Evolutionary conservation across 129 eudicot species (phyloP).

Genomic region (Pittosporum tobira): DNA sequence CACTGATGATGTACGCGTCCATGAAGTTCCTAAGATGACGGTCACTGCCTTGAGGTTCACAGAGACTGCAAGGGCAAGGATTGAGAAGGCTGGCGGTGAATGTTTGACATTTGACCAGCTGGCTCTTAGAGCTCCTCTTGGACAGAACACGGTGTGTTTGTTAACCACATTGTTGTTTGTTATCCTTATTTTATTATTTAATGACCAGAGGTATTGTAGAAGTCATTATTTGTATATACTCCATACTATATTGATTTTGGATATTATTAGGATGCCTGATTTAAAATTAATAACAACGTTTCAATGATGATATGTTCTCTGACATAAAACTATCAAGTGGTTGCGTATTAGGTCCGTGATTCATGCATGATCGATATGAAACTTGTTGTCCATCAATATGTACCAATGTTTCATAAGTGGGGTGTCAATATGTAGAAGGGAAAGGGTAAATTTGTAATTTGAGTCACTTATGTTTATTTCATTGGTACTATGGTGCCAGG

Average conservation of each 20-base stretch:
- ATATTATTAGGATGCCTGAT: no score
- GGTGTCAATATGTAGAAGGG: no score
- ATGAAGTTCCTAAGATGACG: conserved; percentile 55
- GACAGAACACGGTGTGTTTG: conserved; percentile 73
- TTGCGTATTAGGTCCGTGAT: no score
- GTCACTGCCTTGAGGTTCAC: conserved; percentile 80
- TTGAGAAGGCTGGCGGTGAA: conserved; percentile 88
- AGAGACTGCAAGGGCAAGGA: conserved; percentile 78
- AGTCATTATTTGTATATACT: no score
- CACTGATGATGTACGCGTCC: conserved; percentile 58
- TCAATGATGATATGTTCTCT: no score
- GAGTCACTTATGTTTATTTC: background rate
- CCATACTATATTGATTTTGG: no score
- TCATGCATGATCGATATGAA: no score
- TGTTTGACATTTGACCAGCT: conserved; percentile 86
- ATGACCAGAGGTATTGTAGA: background rate
- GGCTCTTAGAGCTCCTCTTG: conserved; percentile 88
- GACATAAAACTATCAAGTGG: no score
- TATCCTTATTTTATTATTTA: background rate
- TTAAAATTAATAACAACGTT: no score
- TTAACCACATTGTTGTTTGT: background rate
- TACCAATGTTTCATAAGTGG: no score
- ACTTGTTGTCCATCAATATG: no score
- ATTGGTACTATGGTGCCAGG: conserved; percentile 18
- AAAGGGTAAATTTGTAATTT: background rate